Evolutionary conservation across 140 eudicot species (phyloP).

Genomic region (Anethum foeniculum): DNA sequence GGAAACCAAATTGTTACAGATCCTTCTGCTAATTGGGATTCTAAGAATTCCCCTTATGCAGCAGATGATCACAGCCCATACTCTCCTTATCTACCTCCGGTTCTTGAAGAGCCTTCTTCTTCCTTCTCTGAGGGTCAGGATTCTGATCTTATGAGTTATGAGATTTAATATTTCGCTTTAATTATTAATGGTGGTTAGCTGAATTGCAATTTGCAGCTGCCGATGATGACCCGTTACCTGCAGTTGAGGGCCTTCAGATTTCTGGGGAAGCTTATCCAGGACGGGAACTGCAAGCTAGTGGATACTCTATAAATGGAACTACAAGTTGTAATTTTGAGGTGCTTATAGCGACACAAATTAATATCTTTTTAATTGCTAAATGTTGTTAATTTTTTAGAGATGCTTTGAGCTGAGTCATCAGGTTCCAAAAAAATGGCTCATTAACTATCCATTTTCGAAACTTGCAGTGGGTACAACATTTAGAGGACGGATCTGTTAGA

Average conservation of each 20-base stretch:
- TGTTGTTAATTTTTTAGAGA: background rate
- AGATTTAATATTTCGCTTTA: background rate
- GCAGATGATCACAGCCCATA: conserved; percentile 69
- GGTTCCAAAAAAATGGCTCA: background rate
- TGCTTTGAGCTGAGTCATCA: background rate
- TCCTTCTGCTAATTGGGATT: conserved; percentile 36
- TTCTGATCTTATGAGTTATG: conserved; percentile 13
- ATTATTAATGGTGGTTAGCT: conserved; percentile 7
- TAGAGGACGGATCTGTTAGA: conserved; percentile 88
- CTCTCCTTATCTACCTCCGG: conserved; percentile 79
- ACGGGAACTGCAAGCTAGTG: conserved; percentile 75
- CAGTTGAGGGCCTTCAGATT: conserved; percentile 83
- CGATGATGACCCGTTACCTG: conserved; percentile 93
- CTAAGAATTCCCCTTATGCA: conserved; percentile 40
- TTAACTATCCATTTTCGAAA: conserved; percentile 7
- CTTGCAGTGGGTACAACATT: conserved; percentile 91
- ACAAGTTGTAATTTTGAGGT: conserved; percentile 98
- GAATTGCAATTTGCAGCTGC: conserved; percentile 53
- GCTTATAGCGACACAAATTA: background rate
- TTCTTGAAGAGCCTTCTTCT: conserved; percentile 90
- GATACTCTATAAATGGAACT: conserved; percentile 86
- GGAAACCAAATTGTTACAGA: conserved; percentile 49
- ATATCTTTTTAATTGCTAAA: background rate
- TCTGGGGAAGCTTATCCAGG: conserved; percentile 97
- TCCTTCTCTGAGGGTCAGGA: conserved; percentile 83